Evolutionary conservation across 75 land plant species (phyloP).

Genomic region (Gnetum montanum): DNA sequence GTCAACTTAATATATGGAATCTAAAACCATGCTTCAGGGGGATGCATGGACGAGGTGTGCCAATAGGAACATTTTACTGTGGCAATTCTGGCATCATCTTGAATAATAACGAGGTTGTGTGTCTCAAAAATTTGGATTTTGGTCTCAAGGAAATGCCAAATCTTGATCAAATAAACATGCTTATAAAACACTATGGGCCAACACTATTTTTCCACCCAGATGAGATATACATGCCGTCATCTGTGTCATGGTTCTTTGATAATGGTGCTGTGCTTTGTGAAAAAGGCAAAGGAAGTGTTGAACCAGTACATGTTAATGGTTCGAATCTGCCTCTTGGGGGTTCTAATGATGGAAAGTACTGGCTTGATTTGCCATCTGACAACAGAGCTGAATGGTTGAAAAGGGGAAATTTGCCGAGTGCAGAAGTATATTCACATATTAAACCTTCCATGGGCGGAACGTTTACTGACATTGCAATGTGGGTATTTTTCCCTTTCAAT

Average conservation of each 20-base stretch:
- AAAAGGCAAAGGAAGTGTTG: slow-evolving; percentile 23
- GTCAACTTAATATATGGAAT: slow-evolving; percentile 24
- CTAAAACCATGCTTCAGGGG: slow-evolving; percentile 31
- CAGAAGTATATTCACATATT: slow-evolving; percentile 48
- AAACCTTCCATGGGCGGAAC: slow-evolving; percentile 72
- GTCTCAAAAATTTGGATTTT: slow-evolving; percentile 34
- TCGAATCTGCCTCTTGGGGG: slow-evolving; percentile 74
- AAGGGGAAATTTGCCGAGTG: slow-evolving; percentile 40
- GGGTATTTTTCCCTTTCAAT: slow-evolving; percentile 84
- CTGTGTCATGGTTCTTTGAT: slow-evolving; percentile 63
- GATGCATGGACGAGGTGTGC: slow-evolving; percentile 26
- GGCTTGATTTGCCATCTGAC: slow-evolving; percentile 67
- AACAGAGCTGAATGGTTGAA: slow-evolving; percentile 27
- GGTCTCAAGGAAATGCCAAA: slow-evolving; percentile 47
- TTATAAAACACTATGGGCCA: slow-evolving; percentile 48
- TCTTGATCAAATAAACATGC: slow-evolving; percentile 27
- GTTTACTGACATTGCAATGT: slow-evolving; percentile 56
- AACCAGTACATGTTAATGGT: slow-evolving; percentile 29
- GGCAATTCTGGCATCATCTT: background rate
- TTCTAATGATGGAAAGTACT: slow-evolving; percentile 53
- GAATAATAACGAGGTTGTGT: slow-evolving; percentile 7
- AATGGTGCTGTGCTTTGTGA: slow-evolving; percentile 50
- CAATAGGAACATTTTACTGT: slow-evolving; percentile 41
- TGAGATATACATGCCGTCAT: slow-evolving; percentile 59
- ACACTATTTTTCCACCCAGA: slow-evolving; percentile 61